Conservation (phyloP, 352 stramenopile species). For the Phytopythium helicoides region DNA sequence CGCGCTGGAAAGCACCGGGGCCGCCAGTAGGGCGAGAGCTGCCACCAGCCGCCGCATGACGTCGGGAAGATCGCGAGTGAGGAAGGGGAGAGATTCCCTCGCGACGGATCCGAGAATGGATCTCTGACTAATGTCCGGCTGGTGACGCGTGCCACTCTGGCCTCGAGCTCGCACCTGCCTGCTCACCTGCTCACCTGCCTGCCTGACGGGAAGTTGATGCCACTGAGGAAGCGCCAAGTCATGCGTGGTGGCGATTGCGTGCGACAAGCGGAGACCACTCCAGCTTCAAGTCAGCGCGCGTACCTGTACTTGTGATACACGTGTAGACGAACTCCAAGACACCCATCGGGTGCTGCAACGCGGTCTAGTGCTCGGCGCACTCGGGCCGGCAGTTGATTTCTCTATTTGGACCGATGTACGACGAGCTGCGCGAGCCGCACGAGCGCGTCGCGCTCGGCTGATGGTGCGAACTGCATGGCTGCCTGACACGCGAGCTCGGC, state of each 20-base stretch:
- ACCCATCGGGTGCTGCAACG: too few relatives aligned
- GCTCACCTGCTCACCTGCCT: too few relatives aligned
- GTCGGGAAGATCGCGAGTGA: background rate
- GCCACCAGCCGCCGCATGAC: background rate
- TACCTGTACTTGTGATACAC: background rate
- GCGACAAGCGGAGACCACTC: conserved; percentile 9
- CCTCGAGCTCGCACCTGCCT: too few relatives aligned
- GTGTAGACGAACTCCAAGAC: conserved; percentile 23
- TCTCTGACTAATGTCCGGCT: too few relatives aligned
- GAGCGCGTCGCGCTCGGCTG: conserved; percentile 78
- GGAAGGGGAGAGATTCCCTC: background rate
- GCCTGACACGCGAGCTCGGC: conserved; percentile 95
- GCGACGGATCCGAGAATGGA: too few relatives aligned
- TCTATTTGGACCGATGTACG: conserved; percentile 89
- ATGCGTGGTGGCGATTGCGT: too few relatives aligned
- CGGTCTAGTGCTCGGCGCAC: too few relatives aligned
- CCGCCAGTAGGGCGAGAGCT: too few relatives aligned
- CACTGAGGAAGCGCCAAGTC: too few relatives aligned
- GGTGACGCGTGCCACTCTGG: too few relatives aligned
- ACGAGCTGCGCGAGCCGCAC: conserved; percentile 86
- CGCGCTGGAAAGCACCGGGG: background rate
- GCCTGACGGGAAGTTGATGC: too few relatives aligned
- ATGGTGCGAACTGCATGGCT: conserved; percentile 84
- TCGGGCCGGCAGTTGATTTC: too few relatives aligned
- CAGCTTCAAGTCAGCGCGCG: conserved; percentile 6